Conservation (phyloP, 768 basidiomycete species). For the Leccinellum albellum region DNA sequence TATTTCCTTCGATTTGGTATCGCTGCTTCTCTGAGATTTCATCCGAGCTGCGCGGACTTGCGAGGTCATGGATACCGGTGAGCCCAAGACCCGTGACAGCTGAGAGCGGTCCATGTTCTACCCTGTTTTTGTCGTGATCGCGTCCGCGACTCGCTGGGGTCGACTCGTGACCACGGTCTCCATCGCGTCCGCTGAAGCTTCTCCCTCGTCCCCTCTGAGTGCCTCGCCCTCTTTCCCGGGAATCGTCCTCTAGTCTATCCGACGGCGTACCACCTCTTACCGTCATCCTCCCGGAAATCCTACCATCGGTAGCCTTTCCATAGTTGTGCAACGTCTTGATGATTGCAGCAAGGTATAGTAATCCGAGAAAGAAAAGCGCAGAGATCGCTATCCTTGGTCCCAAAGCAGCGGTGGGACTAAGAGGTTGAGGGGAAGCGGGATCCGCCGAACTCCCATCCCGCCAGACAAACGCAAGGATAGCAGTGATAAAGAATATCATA, state of each 20-base stretch:
- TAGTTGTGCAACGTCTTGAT: slow-evolving; percentile 61
- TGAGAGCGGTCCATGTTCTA: slow-evolving; percentile 18
- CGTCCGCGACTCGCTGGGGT: slow-evolving; percentile 7
- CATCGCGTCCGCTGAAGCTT: neutral
- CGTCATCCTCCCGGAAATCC: neutral
- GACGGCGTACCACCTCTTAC: neutral
- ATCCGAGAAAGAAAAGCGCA: slow-evolving; percentile 49
- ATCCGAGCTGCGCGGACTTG: slow-evolving; percentile 5
- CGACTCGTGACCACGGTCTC: neutral
- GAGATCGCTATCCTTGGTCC: slow-evolving; percentile 57
- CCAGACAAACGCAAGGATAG: slow-evolving; percentile 69
- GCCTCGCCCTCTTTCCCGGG: neutral
- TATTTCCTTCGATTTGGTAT: neutral
- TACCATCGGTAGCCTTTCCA: slow-evolving; percentile 27
- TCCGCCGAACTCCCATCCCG: slow-evolving; percentile 51
- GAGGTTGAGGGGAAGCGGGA: slow-evolving; percentile 29
- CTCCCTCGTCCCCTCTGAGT: slow-evolving; percentile 3
- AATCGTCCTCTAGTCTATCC: neutral
- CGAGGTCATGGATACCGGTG: slow-evolving; percentile 18
- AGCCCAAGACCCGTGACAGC: slow-evolving; percentile 29
- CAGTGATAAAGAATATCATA: slow-evolving; percentile 59
- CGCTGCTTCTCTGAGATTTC: slow-evolving; percentile 17
- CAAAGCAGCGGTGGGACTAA: slow-evolving; percentile 39
- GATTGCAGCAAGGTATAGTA: slow-evolving; percentile 60
- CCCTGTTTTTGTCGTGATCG: slow-evolving; percentile 8